phyloP scores from a whole-genome alignment of 2,329 filamentous ascomycete genomes.

The Botrytis tulipae region DNA sequence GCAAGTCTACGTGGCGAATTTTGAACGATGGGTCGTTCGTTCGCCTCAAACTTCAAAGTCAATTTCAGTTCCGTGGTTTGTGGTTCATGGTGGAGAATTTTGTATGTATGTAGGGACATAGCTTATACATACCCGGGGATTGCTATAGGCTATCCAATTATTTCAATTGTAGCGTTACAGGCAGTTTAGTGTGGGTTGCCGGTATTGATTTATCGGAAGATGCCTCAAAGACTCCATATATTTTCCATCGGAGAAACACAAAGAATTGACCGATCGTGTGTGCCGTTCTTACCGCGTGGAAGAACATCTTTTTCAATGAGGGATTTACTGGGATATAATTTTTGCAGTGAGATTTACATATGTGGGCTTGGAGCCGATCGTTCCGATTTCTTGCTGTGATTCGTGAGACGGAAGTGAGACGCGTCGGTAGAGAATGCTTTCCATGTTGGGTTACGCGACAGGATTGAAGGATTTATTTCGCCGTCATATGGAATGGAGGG shows the following conservation, averaged over 20 bases:
- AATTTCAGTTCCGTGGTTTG: not conserved
- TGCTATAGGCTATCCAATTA: not conserved
- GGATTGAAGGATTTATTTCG: not conserved
- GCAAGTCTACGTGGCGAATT: slow-evolving; percentile 9
- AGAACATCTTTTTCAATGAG: slow-evolving; percentile 8
- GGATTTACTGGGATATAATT: slow-evolving; percentile 2
- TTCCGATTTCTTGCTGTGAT: slow-evolving; percentile 7
- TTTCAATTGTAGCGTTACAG: not conserved
- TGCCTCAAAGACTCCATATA: slow-evolving; percentile 5
- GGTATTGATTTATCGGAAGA: slow-evolving; percentile 1
- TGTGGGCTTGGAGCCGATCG: slow-evolving; percentile 1
- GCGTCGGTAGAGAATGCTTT: not conserved
- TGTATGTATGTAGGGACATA: slow-evolving; percentile 1
- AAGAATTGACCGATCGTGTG: not conserved
- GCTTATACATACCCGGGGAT: not conserved
- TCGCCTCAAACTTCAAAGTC: slow-evolving; percentile 8
- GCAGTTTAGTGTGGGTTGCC: not conserved
- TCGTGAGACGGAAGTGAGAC: not conserved
- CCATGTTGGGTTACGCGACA: not conserved
- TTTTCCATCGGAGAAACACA: not conserved
- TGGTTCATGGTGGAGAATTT: not conserved
- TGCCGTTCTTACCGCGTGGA: slow-evolving; percentile 12
- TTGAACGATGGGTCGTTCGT: not conserved
- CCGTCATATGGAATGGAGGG: not conserved
- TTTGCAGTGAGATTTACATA: not conserved